Evolutionary conservation across 805 yeast species (phyloP).

Genomic region (Saturnispora silvae): DNA sequence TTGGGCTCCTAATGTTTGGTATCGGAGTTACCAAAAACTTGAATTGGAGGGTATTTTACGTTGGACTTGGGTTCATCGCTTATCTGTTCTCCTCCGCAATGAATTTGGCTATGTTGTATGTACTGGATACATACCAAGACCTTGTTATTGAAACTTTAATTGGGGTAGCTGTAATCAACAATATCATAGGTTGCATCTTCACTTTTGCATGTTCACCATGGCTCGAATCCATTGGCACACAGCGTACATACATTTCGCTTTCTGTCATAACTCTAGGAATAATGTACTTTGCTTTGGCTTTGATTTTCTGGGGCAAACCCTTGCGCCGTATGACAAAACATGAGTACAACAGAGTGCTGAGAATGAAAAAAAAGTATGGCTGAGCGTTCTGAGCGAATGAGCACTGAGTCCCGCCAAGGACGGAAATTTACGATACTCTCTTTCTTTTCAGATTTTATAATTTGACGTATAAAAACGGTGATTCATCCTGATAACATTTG

Average conservation of each 20-base stretch:
- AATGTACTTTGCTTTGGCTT: slow-evolving; percentile 44
- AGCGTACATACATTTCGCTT: slow-evolving; percentile 49
- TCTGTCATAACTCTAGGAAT: slow-evolving; percentile 48
- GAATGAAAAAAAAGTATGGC: neutral
- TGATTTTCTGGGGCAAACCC: slow-evolving; percentile 47
- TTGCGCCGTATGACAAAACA: slow-evolving; percentile 44
- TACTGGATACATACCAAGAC: slow-evolving; percentile 59
- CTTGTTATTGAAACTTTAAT: slow-evolving; percentile 58
- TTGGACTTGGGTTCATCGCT: slow-evolving; percentile 55
- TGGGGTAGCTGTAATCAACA: slow-evolving; percentile 53
- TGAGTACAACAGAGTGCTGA: slow-evolving; percentile 24
- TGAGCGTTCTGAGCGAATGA: slow-evolving; percentile 6
- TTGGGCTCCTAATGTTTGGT: slow-evolving; percentile 55
- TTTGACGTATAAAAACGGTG: too few relatives aligned
- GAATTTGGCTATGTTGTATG: slow-evolving; percentile 54
- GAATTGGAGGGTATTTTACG: slow-evolving; percentile 43
- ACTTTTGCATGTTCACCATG: slow-evolving; percentile 59
- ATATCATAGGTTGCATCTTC: slow-evolving; percentile 51
- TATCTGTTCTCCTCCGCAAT: slow-evolving; percentile 61
- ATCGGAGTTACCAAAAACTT: slow-evolving; percentile 46
- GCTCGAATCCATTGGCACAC: slow-evolving; percentile 45
- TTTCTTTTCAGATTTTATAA: neutral
- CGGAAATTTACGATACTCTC: neutral
- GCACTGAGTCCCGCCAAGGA: too few relatives aligned
- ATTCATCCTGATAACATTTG: neutral